Percentiles rank a stretch among this genome's conserved stretches.
These are phyloP conservation scores for Mortierella sp. DNA, from an alignment of 371 early-diverging fungal genomes.

Conservation along the genomic window DNA sequence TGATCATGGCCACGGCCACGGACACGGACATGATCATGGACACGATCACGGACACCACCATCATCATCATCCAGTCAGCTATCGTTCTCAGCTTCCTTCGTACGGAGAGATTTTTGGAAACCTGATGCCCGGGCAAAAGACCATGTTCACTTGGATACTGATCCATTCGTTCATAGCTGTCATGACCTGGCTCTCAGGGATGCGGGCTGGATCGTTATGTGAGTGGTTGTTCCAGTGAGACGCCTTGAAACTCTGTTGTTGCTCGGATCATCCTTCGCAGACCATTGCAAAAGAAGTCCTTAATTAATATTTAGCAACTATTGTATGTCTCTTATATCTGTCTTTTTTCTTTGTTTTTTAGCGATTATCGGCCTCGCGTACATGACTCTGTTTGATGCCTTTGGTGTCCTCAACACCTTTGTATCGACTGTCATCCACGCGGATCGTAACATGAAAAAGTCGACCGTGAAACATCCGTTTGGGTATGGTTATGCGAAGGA, in stretches of 20 bases:
- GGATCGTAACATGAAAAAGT: slow-evolving; percentile 57
- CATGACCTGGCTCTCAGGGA: slow-evolving; percentile 65
- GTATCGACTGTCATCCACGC: slow-evolving; percentile 64
- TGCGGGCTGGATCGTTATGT: slow-evolving; percentile 64
- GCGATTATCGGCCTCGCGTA: slow-evolving; percentile 68
- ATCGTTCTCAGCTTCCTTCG: slow-evolving; percentile 53
- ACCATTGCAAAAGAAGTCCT: no score
- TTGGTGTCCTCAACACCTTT: slow-evolving; percentile 69
- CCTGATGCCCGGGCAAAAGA: slow-evolving; percentile 66
- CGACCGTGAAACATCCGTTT: slow-evolving; percentile 69
- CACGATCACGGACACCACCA: slow-evolving; percentile 34
- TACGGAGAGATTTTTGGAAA: slow-evolving; percentile 60
- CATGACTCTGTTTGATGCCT: slow-evolving; percentile 71
- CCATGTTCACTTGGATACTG: slow-evolving; percentile 70
- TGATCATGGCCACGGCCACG: slow-evolving; percentile 16
- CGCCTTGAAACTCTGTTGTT: no score
- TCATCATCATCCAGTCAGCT: slow-evolving; percentile 48
- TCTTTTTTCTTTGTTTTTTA: slow-evolving; percentile 15
- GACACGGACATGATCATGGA: slow-evolving; percentile 31
- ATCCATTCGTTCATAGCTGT: slow-evolving; percentile 61
- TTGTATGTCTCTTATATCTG: background rate
- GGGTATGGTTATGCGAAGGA: slow-evolving; percentile 60
- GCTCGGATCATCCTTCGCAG: background rate
- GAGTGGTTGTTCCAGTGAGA: no score
- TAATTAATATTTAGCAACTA: no score